These are phyloP conservation scores for Blastomyces parvus DNA, from an alignment of 2,329 filamentous ascomycete species.

Conservation along the genomic window DNA sequence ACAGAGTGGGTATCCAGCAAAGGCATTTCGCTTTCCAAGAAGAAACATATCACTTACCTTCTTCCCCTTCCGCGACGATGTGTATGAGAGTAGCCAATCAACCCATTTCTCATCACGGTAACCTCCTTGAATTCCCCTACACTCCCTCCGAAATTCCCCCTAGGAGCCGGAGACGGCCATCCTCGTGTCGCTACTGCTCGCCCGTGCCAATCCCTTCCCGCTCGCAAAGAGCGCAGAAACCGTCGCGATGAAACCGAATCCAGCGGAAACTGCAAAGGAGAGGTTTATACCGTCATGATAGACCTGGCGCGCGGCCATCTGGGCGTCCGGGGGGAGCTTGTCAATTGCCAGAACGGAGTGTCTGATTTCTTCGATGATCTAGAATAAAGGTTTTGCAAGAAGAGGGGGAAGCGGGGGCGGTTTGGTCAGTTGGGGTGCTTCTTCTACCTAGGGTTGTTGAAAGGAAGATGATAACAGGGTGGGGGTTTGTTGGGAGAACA, in stretches of 20 bases:
- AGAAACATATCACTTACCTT: not conserved
- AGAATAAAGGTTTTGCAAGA: constrained; percentile 6
- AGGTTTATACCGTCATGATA: constrained; percentile 52
- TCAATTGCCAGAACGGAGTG: constrained; percentile 51
- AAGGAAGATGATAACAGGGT: not conserved
- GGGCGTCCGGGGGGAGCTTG: constrained; percentile 47
- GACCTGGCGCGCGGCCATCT: constrained; percentile 47
- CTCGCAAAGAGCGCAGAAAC: constrained; percentile 41
- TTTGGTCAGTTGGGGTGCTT: constrained; percentile 18
- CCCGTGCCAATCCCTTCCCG: constrained; percentile 17
- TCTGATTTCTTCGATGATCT: constrained; percentile 54
- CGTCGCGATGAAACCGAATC: constrained; percentile 42
- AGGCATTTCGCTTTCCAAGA: not conserved
- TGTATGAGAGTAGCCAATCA: not conserved
- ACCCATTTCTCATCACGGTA: not conserved
- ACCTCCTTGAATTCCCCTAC: not conserved
- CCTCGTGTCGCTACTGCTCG: not conserved
- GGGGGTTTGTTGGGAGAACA: not conserved
- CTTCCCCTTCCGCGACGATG: not conserved
- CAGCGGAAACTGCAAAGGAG: constrained; percentile 48
- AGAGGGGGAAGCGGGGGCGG: constrained; percentile 9
- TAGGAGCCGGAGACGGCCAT: not conserved
- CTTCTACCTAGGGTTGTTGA: not conserved
- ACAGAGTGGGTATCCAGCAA: not conserved
- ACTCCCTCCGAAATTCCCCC: not conserved